Evolutionary conservation across 129 eudicot genomes (phyloP).

Genomic region (Lactuca sativa): DNA sequence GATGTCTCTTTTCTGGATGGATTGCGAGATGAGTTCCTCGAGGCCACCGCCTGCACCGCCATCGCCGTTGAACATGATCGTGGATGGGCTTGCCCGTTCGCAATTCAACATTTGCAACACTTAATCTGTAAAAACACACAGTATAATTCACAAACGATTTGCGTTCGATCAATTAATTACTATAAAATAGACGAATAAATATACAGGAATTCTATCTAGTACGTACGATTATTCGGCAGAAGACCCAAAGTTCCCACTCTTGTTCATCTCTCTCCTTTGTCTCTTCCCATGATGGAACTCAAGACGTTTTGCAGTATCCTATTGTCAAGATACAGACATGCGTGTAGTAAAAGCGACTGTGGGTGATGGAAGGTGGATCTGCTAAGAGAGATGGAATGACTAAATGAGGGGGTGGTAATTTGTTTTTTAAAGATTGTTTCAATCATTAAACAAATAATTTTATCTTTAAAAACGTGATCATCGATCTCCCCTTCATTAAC

Average conservation of each 20-base stretch:
- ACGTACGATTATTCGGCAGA: neutral
- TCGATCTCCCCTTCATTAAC: neutral
- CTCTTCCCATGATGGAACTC: neutral
- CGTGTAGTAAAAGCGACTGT: neutral
- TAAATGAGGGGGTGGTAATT: neutral
- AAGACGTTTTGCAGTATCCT: neutral
- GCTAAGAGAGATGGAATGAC: neutral
- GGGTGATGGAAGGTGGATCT: too few relatives aligned
- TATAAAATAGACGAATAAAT: too few relatives aligned
- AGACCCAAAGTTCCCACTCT: too few relatives aligned
- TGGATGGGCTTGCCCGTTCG: constrained; percentile 74
- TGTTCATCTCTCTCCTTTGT: neutral
- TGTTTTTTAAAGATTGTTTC: neutral
- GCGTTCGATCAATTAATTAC: too few relatives aligned
- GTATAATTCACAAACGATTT: too few relatives aligned
- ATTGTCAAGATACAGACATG: neutral
- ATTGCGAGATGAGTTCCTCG: constrained; percentile 35
- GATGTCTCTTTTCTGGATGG: constrained; percentile 46
- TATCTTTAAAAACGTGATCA: neutral
- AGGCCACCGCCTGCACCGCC: constrained; percentile 13
- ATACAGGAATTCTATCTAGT: neutral
- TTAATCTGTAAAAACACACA: constrained; percentile 29
- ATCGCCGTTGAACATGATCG: constrained; percentile 54
- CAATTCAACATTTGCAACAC: constrained; percentile 61
- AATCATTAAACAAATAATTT: neutral